Conservation (phyloP, 2,329 filamentous ascomycete species). For the Rhinocladiella mackenziei region DNA sequence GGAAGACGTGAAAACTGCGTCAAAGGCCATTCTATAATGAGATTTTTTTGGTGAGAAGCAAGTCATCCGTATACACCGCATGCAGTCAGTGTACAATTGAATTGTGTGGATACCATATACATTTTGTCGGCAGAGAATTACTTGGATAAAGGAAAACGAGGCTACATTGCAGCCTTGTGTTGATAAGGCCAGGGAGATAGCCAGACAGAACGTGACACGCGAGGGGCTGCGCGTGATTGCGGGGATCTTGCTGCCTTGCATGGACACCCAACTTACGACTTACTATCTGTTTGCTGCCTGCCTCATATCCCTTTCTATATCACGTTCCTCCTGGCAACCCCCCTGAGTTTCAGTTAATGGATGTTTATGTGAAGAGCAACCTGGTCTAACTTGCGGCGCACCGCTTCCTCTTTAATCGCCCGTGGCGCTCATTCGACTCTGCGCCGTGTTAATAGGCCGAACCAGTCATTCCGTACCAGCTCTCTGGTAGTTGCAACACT, state of each 20-base stretch:
- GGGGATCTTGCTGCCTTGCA: not conserved
- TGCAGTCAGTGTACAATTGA: constrained; percentile 16
- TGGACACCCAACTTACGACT: not conserved
- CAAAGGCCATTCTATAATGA: constrained; percentile 17
- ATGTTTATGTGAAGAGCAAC: too few relatives aligned
- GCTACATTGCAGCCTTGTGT: not conserved
- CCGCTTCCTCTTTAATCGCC: too few relatives aligned
- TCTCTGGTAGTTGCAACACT: constrained; percentile 5
- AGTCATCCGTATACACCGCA: constrained; percentile 16
- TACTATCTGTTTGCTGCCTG: not conserved
- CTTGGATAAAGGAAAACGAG: too few relatives aligned
- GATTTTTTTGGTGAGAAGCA: constrained; percentile 4
- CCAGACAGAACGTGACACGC: not conserved
- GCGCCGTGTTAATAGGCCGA: constrained; percentile 1
- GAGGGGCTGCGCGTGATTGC: not conserved
- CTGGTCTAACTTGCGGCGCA: too few relatives aligned
- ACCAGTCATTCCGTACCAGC: not conserved
- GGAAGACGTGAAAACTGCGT: constrained; percentile 1
- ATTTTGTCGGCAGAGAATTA: too few relatives aligned
- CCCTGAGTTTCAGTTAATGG: too few relatives aligned
- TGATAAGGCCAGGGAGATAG: not conserved
- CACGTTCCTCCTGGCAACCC: not conserved
- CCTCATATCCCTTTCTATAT: too few relatives aligned
- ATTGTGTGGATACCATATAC: constrained; percentile 20
- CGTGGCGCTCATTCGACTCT: too few relatives aligned